Percentiles rank a stretch among this genome's conserved stretches.
These are phyloP conservation scores for Omphalotus guepiniiformis DNA, from an alignment of 768 basidiomycete species.

Conservation along the genomic window DNA sequence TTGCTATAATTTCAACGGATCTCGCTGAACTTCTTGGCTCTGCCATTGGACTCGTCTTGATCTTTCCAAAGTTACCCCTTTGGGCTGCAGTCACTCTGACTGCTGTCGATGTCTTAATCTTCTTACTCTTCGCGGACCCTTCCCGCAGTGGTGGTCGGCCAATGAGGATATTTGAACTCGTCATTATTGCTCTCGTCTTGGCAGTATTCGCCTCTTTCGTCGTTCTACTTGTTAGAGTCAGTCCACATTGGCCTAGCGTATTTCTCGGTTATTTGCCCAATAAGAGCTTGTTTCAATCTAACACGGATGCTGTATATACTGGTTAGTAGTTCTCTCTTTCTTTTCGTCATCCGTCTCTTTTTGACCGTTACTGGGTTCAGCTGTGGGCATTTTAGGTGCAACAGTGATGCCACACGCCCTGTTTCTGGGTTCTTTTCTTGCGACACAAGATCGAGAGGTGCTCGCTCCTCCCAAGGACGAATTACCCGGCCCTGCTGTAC, in stretches of 20 bases:
- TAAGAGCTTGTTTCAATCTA: slow-evolving; percentile 41
- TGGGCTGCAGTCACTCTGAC: slow-evolving; percentile 56
- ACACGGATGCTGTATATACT: slow-evolving; percentile 47
- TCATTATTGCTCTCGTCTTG: slow-evolving; percentile 51
- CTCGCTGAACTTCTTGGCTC: slow-evolving; percentile 67
- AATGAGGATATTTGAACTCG: slow-evolving; percentile 52
- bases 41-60: slow-evolving; percentile 64
- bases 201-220: slow-evolving; percentile 65
- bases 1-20: slow-evolving; percentile 66
- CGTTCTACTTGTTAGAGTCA: slow-evolving; percentile 56
- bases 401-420: slow-evolving; percentile 72
- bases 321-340: slow-evolving; percentile 31
- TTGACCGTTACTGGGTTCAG: slow-evolving; percentile 26
- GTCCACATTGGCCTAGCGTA: slow-evolving; percentile 60
- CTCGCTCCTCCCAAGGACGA: slow-evolving; percentile 13
- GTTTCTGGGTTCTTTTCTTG: slow-evolving; percentile 58
- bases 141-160: slow-evolving; percentile 47
- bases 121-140: slow-evolving; percentile 60
- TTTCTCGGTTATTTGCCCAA: slow-evolving; percentile 71
- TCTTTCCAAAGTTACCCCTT: slow-evolving; percentile 54
- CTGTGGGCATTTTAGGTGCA: slow-evolving; percentile 60
- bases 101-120: slow-evolving; percentile 52
- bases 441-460: slow-evolving; percentile 50
- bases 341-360: slow-evolving; percentile 19
- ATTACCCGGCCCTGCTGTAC: slow-evolving; percentile 12